Percentiles rank a stretch among this genome's conserved stretches.
Conservation (phyloP, 208 protist species). For the Balamuthia mandrillaris region DNA sequence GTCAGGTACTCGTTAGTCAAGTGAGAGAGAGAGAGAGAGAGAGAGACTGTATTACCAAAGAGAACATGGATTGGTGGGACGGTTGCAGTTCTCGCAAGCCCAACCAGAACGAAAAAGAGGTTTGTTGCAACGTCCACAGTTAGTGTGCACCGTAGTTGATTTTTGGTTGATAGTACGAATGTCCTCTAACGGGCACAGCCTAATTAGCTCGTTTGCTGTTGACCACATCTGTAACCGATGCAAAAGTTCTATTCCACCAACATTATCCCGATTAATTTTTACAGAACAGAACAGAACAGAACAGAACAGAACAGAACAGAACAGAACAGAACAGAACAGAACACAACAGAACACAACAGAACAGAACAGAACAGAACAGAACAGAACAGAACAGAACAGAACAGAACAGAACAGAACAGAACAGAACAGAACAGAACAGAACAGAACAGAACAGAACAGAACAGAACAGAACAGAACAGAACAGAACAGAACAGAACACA, state of each 20-base stretch:
- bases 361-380: not conserved
- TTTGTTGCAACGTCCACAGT: slow-evolving; percentile 3
- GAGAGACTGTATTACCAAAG: not conserved
- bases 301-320: too few relatives aligned
- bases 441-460: too few relatives aligned
- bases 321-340: too few relatives aligned
- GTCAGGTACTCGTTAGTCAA: not conserved
- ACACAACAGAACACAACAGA: too few relatives aligned
- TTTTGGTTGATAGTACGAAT: slow-evolving; percentile 35
- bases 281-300: too few relatives aligned
- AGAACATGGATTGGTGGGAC: slow-evolving; percentile 3
- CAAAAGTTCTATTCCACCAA: slow-evolving; percentile 26
- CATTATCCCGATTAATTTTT: not conserved
- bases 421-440: too few relatives aligned
- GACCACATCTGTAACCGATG: not conserved
- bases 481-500: not conserved
- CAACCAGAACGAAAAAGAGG: slow-evolving; percentile 3
- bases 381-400: not conserved
- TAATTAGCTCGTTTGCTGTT: not conserved
- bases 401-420: too few relatives aligned
- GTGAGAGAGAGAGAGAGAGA: not conserved
- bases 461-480: not conserved
- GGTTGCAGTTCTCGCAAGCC: slow-evolving; percentile 25
- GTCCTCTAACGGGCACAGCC: slow-evolving; percentile 9
- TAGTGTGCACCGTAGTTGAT: slow-evolving; percentile 40